Evolutionary conservation across 192 early-diverging fungal species (phyloP), one percentile per base, ranked within the genome.

Genomic region (Helicostylum pulchrum): DNA sequence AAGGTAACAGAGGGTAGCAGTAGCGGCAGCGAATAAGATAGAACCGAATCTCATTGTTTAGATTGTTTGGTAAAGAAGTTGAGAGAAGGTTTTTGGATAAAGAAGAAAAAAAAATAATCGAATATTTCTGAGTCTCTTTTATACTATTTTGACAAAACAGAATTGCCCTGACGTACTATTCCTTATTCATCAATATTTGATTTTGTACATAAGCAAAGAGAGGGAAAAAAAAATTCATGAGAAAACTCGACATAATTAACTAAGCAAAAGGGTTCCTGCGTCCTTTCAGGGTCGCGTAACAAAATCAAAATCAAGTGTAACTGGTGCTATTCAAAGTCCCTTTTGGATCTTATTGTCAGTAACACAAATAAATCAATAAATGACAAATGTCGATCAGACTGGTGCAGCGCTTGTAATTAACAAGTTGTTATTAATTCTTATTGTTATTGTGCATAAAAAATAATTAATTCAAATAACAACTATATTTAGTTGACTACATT

Each of bases 21-120:
- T 20, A 12, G 44, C 53, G 12, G 45, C 64, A 45, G 52, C 32
- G 15, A 23, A 53, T 47, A 65, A 45, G 14, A 65, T 45, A 6
- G 52, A 45, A 56, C 42, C 45, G 32, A 65, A 42, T 30, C 55
- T 65, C 64, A 65, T 65, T 31, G 8, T 6, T 54, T 30, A 9
- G 23, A 53, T 36, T 36, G 17, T 17, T 9, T 34, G 9, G 12
- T 17, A 31, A 53, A 7, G 53, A 31, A n/a, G 8, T 54, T 54
- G 14, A 15, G 3, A 31, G 3, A 31, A 55, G 30, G 15, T 34
- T 15, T 56, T 34, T 56, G 31, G 31, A 19, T 56, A 15, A 56
- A 56, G 54, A 56, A 20, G 9, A 51, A 51, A 51, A 51, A 51
- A 51, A 39, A 39, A 39, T 23, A 51, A 10, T 53, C 26, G 17